Evolutionary conservation across 2,329 filamentous ascomycete species (phyloP).

Genomic region (Seiridium cupressi): DNA sequence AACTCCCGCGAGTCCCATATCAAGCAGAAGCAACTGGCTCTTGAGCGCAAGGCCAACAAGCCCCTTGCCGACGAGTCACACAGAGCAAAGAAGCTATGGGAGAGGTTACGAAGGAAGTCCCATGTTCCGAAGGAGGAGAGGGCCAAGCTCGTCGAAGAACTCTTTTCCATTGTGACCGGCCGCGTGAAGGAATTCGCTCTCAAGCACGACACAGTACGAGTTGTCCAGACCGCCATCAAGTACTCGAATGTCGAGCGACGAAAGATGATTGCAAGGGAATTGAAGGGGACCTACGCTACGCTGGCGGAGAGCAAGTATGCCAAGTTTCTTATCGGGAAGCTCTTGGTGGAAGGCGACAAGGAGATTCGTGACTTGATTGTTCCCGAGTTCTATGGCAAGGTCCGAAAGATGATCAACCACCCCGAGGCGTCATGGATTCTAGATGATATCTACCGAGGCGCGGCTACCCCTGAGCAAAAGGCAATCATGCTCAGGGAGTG

Average conservation of each 20-base stretch:
- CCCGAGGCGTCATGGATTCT: constrained; percentile 96
- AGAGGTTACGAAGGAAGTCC: constrained; percentile 86
- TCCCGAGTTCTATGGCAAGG: constrained; percentile 91
- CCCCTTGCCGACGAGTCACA: constrained; percentile 87
- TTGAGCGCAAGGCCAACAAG: constrained; percentile 88
- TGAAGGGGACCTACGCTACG: constrained; percentile 79
- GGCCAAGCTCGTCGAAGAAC: constrained; percentile 80
- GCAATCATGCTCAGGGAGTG: constrained; percentile 84
- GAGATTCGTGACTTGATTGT: constrained; percentile 88
- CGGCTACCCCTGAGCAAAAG: constrained; percentile 84
- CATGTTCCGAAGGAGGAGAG: constrained; percentile 89
- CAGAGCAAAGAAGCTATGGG: constrained; percentile 95
- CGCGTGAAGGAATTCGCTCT: constrained; percentile 93
- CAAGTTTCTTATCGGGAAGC: constrained; percentile 95
- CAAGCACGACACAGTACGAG: constrained; percentile 96
- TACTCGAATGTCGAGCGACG: constrained; percentile 85
- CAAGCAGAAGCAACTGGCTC: constrained; percentile 85
- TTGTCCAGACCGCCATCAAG: constrained; percentile 95
- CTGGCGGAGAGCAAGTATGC: constrained; percentile 94
- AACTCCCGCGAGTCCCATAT: constrained; percentile 84
- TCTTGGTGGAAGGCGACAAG: constrained; percentile 86
- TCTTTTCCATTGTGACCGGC: constrained; percentile 89
- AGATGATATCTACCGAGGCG: constrained; percentile 90
- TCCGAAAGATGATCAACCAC: constrained; percentile 92
- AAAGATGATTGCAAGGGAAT: constrained; percentile 80